phyloP scores from a whole-genome alignment of 306 rosid species.

The Trifolium fragiferum region DNA sequence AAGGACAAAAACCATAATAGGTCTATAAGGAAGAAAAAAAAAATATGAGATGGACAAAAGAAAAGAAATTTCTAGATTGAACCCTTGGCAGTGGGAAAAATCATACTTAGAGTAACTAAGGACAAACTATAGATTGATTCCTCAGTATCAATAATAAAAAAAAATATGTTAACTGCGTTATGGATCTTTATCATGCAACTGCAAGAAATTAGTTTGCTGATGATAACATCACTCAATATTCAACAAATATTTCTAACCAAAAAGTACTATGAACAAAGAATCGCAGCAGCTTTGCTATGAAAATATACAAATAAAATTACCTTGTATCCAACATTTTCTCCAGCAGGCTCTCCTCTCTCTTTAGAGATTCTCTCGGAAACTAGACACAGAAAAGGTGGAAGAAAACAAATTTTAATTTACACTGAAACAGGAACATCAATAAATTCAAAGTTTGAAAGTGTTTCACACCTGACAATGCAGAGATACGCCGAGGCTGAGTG shows the following conservation, averaged over 20 bases:
- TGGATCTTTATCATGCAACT: constrained; percentile 19
- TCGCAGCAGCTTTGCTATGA: neutral
- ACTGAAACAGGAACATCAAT: constrained; percentile 20
- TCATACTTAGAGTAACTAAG: constrained; percentile 6
- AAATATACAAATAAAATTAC: constrained; percentile 56
- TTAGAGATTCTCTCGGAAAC: constrained; percentile 88
- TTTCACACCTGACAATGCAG: constrained; percentile 82
- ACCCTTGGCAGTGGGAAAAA: constrained; percentile 3
- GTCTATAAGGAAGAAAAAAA: neutral
- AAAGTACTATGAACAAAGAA: constrained; percentile 32
- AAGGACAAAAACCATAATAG: constrained; percentile 10
- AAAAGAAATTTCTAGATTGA: constrained; percentile 7
- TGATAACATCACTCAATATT: neutral
- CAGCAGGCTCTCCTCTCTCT: constrained; percentile 86
- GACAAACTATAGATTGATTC: constrained; percentile 6
- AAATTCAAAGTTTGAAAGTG: constrained; percentile 19
- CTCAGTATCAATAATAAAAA: neutral
- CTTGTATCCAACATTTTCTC: constrained; percentile 89
- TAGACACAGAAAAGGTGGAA: constrained; percentile 43
- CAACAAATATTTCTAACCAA: constrained; percentile 21
- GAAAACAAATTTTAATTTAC: constrained; percentile 33
- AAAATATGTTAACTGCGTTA: neutral
- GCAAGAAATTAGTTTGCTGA: constrained; percentile 13
- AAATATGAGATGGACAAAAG: constrained; percentile 2
- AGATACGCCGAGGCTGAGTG: constrained; percentile 97